These are phyloP conservation scores for Anisodus tanguticus DNA, from an alignment of 257 asterid species.

Conservation along the genomic window DNA sequence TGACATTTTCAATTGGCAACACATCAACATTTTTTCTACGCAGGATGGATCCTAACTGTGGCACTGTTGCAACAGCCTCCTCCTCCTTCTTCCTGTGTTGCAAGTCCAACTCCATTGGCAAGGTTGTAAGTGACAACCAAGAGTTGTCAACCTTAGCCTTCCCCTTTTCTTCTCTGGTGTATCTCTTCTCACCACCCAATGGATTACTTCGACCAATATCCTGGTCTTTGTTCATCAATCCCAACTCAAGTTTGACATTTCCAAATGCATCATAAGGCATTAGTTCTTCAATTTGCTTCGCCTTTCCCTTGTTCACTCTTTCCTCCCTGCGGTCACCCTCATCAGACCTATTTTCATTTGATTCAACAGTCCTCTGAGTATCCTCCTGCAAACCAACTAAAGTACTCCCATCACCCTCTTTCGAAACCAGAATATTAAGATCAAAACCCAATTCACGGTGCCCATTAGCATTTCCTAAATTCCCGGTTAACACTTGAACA, in stretches of 20 bases:
- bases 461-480: conserved; percentile 6
- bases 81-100: conserved; percentile 27
- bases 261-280: conserved; percentile 23
- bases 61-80: not conserved
- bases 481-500: not conserved
- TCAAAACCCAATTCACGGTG: conserved; percentile 46
- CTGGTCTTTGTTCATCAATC: conserved; percentile 33
- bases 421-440: conserved; percentile 47
- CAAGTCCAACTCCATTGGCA: conserved; percentile 23
- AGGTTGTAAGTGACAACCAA: conserved; percentile 45
- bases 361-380: conserved; percentile 34
- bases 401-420: conserved; percentile 2
- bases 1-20: not conserved
- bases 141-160: conserved; percentile 46
- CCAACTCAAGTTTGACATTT: conserved; percentile 45
- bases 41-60: conserved; percentile 14
- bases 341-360: conserved; percentile 56
- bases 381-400: conserved; percentile 30
- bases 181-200: conserved; percentile 43
- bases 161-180: conserved; percentile 58
- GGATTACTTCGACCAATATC: conserved; percentile 43
- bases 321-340: conserved; percentile 60
- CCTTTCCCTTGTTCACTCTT: conserved; percentile 36
- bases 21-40: conserved; percentile 26
- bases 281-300: conserved; percentile 38